Evolutionary conservation across 2,329 filamentous ascomycete genomes (phyloP), one percentile per base, ranked within the genome.

Genomic region (Stemphylium vesicarium): DNA sequence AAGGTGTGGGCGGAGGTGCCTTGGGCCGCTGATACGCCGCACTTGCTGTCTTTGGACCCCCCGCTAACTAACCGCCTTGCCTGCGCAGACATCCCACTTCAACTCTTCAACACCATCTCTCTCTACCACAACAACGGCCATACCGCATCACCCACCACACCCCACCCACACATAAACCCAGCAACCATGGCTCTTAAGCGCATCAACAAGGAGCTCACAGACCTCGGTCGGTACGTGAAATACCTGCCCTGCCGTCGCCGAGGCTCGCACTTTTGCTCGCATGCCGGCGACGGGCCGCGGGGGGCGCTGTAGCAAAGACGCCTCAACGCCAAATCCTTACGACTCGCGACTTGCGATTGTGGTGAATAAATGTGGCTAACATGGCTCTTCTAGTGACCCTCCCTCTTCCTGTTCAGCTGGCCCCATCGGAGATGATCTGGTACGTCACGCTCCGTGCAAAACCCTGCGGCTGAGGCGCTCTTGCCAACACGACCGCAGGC

Each of bases 321-420:
- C 62, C 47, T 50, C 53, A 38, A 41, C 60, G 49, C 44, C 56
- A 41, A 38, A 29, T 41, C 47, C 49, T 57, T 48, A 55, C 60
- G 53, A 57, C 52, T 39, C 36, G 44, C 38, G 42, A 20, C 37
- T 39, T 33, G 44, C 38, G 42, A 20, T 35, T 12, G 15, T 32
- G 43, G 36, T 22, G 16, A 22, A 33, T 37, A 56, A 15, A 44
- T 54, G 37, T 62, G 54, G 66, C 76, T 80, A 69, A 80, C 73
- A 53, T 41, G 47, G 29, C 40, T 26, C 26, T 29, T 55, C 62
- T 71, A 98, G 95, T 83, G 95, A 99, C 79, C 95, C 95, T 77
- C 95, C 95, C 75, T 98, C 95, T 56, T 98, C 94, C 70, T 99
- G 95, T 88, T 98, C 94, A 77, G 95, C 95, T 73, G 95, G 95